Evolutionary conservation across 768 basidiomycete genomes (phyloP), one percentile per base, ranked within the genome.

Genomic region (Leccinellum luteum): DNA sequence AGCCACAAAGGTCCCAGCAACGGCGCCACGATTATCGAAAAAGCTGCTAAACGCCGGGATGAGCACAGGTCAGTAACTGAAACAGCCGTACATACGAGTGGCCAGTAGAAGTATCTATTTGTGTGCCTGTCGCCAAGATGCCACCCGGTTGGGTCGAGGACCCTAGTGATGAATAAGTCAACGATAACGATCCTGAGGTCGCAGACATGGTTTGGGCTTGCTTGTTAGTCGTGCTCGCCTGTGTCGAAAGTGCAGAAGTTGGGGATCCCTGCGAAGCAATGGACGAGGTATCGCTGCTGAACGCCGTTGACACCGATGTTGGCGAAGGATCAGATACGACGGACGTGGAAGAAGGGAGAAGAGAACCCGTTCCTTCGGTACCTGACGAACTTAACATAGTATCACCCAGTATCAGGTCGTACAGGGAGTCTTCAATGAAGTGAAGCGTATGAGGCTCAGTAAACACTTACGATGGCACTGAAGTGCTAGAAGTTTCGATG

Each of bases 1-100:
- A 12, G 78, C 84, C 7, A 87, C 77, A 69, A 92, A 92, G n/a
- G 85, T 82, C 7, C 87, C 90, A 2, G 85, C 84, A 4, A 90
- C 85, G 10, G 85, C 85, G 2, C 85, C 84, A 28, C 77, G 83
- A 66, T 92, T 85, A 48, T 75, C 73, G 63, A 90, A 81, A 73
- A 91, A 86, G 12, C 84, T 85, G 55, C 17, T 6, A 45, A 41
- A 60, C 49, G 31, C n/a, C 6, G 60, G 15, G 21, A 50, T 57
- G n/a, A 66, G 41, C 12, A 48, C 15, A 32, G 7, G 25, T 45
- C 6, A 25, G 44, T 6, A 23, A 31, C 30, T 17, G n/a, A 45
- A 49, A 32, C 8, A 19, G 44, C 10, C n/a, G 58, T 28, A 71
- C 70, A 57, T 70, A 71, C 66, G 70, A 66, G 32, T 61, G 62